A percentile compares a stretch with the other conserved stretches of the same genome.
Evolutionary conservation across 2,329 filamentous ascomycete species (phyloP).

Genomic region (Neocatenulostroma microsporum): DNA sequence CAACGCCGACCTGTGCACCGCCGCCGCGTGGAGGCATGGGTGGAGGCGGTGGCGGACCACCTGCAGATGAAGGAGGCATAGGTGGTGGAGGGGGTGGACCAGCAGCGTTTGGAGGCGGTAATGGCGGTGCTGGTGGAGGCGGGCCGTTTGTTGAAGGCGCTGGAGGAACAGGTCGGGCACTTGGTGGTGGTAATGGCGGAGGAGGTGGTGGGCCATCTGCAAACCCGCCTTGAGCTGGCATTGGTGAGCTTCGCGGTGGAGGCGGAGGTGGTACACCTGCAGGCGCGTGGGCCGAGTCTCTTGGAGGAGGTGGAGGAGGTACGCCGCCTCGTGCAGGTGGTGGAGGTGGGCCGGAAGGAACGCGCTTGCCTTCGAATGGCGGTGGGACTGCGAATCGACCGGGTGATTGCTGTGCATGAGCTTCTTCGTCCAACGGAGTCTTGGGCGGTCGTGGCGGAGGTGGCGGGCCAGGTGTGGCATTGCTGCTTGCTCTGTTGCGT

Average conservation of each 20-base stretch:
- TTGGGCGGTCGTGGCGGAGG: slow-evolving; percentile 46
- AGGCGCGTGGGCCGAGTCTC: slow-evolving; percentile 30
- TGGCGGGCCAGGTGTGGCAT: slow-evolving; percentile 35
- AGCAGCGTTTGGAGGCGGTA: slow-evolving; percentile 33
- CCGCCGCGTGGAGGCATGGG: slow-evolving; percentile 31
- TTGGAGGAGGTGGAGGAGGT: slow-evolving; percentile 47
- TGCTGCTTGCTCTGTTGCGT: slow-evolving; percentile 45
- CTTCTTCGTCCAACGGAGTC: slow-evolving; percentile 56
- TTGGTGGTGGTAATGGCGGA: slow-evolving; percentile 30
- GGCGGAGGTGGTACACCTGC: slow-evolving; percentile 52
- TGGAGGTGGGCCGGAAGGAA: slow-evolving; percentile 65
- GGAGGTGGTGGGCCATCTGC: slow-evolving; percentile 23
- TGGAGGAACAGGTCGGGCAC: slow-evolving; percentile 7
- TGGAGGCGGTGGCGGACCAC: slow-evolving; percentile 35
- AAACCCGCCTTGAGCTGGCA: slow-evolving; percentile 29
- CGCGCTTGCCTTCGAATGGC: slow-evolving; percentile 61
- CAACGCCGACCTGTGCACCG: slow-evolving; percentile 30
- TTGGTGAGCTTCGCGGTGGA: slow-evolving; percentile 33
- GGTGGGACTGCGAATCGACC: slow-evolving; percentile 70
- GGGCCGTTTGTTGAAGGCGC: slow-evolving; percentile 4
- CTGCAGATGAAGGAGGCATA: slow-evolving; percentile 33
- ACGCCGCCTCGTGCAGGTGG: slow-evolving; percentile 62
- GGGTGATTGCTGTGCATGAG: slow-evolving; percentile 39
- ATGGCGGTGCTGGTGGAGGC: slow-evolving; percentile 38
- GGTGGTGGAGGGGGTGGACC: slow-evolving; percentile 38